Evolutionary conservation across 139 green algal species (phyloP), one percentile per base, ranked within the genome.

Genomic region (Picochlorum sp.): DNA sequence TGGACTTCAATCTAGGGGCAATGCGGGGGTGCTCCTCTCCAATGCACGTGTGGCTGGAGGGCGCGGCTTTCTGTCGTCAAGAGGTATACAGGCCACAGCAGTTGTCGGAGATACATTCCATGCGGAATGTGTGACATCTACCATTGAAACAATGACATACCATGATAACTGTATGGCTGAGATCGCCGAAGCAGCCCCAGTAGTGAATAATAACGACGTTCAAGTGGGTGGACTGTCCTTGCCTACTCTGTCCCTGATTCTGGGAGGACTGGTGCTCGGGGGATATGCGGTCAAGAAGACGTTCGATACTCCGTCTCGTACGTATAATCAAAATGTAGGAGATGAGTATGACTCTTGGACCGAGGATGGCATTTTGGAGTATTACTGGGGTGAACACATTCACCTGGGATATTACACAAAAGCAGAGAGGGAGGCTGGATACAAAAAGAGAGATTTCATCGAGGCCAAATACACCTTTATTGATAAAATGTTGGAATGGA

Each of bases 331-430:
- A 57, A 96, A 94, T 47, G 91, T 97, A 18, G 90, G 90, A 10
- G 56, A 92, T 20, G 89, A 95, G 68, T 97, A 97, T 63, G 88
- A 97, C 66, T 81, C 82, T 26, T 97, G 91, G 91, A 96, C 90
- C 16, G 71, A 77, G 20, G 85, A 92, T 59, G 85, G 85, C 32
- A 68, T 92, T n/a, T 60, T 91, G 10, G 83, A 91, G 70, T 81
- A 88, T 67, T 91, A 89, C 68, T 97, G 91, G 91, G 91, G 91
- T 9, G 91, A 97, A 66, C 91, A 97, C 78, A 97, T 97, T 62
- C 91, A 97, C 62, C 65, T 97, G 51, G 91, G 91, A 3, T 91
- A 92, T 60, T 97, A 97, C 71, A 90, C 56, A 3, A 84, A 93
- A 21, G 68, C 83, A 63, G 87, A 95, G 71, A 72, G 80, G 5